Percentiles rank a stretch among this genome's conserved stretches.
Conservation (phyloP, 805 yeast species). For the Tanozyma kutaoensis region DNA sequence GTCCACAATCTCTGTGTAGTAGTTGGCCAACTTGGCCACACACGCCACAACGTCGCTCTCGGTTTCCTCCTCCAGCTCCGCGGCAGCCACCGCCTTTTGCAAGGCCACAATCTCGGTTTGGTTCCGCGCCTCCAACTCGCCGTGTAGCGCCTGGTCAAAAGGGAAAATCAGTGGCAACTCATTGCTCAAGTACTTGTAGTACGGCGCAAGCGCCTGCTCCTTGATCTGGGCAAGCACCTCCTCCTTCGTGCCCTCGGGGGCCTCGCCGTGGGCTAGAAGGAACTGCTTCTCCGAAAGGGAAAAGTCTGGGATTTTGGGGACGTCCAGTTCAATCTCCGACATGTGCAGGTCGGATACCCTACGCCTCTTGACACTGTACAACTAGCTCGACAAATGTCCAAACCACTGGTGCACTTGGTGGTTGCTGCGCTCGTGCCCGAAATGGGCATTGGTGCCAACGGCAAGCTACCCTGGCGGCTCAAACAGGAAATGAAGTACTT, state of each 20-base stretch:
- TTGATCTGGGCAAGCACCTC: conserved; percentile 39
- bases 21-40: conserved; percentile 75
- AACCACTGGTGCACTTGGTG: too few species aligned
- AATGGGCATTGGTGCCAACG: conserved; percentile 75
- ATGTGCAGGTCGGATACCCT: too few species aligned
- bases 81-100: conserved; percentile 39
- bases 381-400: too few species aligned
- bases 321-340: conserved; percentile 28
- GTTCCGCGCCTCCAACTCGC: conserved; percentile 38
- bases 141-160: conserved; percentile 51
- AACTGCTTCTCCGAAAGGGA: conserved; percentile 72
- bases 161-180: conserved; percentile 22
- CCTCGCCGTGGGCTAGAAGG: conserved; percentile 25
- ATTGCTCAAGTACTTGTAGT: conserved; percentile 49
- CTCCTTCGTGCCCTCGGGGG: conserved; percentile 6
- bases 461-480: conserved; percentile 80
- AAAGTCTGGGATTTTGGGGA: conserved; percentile 66
- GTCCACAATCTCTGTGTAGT: conserved; percentile 78
- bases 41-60: conserved; percentile 70
- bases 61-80: conserved; percentile 67
- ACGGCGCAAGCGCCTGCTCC: conserved; percentile 63
- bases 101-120: conserved; percentile 37
- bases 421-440: conserved; percentile 80
- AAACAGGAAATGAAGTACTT: conserved; percentile 79
- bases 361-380: too few species aligned